Percentiles rank a stretch among this genome's conserved stretches.
phyloP scores from a whole-genome alignment of 345 rosid genomes.

The Camelina hispida region DNA sequence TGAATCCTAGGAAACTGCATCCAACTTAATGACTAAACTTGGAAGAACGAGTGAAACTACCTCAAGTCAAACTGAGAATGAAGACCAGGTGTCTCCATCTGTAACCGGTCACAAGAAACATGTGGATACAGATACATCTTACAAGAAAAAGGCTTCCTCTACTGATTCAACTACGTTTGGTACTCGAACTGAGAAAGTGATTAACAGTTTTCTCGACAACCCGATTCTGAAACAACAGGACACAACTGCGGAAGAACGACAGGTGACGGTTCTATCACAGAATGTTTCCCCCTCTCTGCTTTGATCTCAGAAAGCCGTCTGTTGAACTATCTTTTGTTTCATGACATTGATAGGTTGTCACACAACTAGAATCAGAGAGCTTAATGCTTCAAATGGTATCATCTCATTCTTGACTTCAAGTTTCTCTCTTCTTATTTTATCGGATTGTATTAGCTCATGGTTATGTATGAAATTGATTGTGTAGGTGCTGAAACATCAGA shows the following conservation, averaged over 20 bases:
- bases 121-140: slow-evolving; percentile 35
- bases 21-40: slow-evolving; percentile 67
- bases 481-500: slow-evolving; percentile 85
- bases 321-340: slow-evolving; percentile 15
- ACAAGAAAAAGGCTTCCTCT: slow-evolving; percentile 22
- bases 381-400: slow-evolving; percentile 86
- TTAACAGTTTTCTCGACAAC: slow-evolving; percentile 66
- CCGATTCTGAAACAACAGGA: slow-evolving; percentile 64
- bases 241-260: slow-evolving; percentile 46
- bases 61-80: slow-evolving; percentile 47
- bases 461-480: slow-evolving; percentile 16
- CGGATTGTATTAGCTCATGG: slow-evolving; percentile 10
- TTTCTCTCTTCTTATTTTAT: slow-evolving; percentile 11
- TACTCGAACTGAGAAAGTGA: slow-evolving; percentile 80
- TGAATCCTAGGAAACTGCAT: slow-evolving; percentile 56
- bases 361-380: slow-evolving; percentile 69
- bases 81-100: slow-evolving; percentile 45
- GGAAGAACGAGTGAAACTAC: slow-evolving; percentile 52
- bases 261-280: slow-evolving; percentile 12
- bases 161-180: slow-evolving; percentile 50
- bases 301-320: slow-evolving; percentile 27
- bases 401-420: slow-evolving; percentile 5
- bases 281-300: slow-evolving; percentile 39
- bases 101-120: slow-evolving; percentile 49
- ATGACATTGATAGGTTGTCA: slow-evolving; percentile 52